Conservation (phyloP, 108 stramenopile genomes). For the Discostella stelligeroides region DNA sequence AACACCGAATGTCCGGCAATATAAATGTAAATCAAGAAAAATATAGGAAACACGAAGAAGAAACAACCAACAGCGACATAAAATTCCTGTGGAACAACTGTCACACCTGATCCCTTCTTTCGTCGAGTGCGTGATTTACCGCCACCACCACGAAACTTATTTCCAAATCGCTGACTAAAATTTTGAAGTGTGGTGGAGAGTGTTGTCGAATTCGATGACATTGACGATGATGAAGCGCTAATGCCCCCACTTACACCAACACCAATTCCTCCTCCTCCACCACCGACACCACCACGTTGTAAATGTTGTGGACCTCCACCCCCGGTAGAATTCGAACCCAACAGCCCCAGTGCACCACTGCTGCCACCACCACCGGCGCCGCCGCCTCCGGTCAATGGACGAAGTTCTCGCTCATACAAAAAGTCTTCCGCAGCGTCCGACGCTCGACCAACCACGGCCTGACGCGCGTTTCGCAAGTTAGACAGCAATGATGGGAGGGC, state of each 20-base stretch:
- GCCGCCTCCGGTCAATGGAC: constrained; percentile 23
- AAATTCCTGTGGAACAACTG: constrained; percentile 27
- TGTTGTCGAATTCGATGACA: not conserved
- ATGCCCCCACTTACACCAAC: no score
- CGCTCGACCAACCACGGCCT: constrained; percentile 24
- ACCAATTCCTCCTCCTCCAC: no score
- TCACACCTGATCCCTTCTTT: constrained; percentile 28
- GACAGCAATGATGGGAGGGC: constrained; percentile 47
- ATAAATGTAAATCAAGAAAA: constrained; percentile 32
- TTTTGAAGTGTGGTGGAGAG: not conserved
- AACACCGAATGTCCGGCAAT: constrained; percentile 43
- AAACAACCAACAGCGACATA: constrained; percentile 28
- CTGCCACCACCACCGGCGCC: not conserved
- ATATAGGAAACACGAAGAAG: constrained; percentile 38
- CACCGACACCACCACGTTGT: not conserved
- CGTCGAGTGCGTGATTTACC: constrained; percentile 1
- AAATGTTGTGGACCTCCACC: constrained; percentile 7
- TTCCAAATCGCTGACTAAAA: constrained; percentile 18
- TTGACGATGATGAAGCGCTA: no score
- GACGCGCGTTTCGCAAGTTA: constrained; percentile 38
- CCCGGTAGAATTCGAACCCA: constrained; percentile 19
- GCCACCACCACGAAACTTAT: constrained; percentile 12
- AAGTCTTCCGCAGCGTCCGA: constrained; percentile 19
- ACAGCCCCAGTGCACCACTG: not conserved
- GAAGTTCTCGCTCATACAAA: constrained; percentile 26